These are phyloP conservation scores for Hypoxylon sp. DNA, from an alignment of 2,329 filamentous ascomycete genomes.

Conservation along the genomic window DNA sequence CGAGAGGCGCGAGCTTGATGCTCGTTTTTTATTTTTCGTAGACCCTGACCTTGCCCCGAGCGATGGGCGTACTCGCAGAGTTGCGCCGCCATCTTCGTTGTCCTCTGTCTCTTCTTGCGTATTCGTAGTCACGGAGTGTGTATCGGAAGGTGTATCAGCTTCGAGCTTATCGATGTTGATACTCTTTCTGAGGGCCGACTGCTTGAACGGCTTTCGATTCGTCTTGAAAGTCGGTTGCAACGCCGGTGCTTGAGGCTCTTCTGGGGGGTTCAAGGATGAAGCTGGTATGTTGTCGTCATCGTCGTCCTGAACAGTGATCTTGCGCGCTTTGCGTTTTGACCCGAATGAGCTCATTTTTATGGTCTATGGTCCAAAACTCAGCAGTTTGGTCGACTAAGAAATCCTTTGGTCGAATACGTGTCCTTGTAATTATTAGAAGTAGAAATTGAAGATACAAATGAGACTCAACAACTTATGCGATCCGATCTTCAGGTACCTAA, in stretches of 20 bases:
- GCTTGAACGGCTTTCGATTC: slow-evolving; percentile 64
- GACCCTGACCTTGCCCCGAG: slow-evolving; percentile 61
- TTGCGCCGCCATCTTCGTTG: slow-evolving; percentile 59
- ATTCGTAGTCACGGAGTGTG: slow-evolving; percentile 36
- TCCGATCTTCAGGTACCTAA: slow-evolving; percentile 21
- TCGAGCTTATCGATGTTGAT: slow-evolving; percentile 62
- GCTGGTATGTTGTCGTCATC: slow-evolving; percentile 47
- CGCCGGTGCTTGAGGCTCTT: slow-evolving; percentile 50
- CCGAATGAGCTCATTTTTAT: slow-evolving; percentile 66
- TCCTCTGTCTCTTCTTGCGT: slow-evolving; percentile 50
- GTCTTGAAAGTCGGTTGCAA: slow-evolving; percentile 59
- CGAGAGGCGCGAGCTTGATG: slow-evolving; percentile 72
- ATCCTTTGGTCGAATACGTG: neutral
- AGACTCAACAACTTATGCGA: too few relatives aligned
- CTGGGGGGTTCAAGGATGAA: slow-evolving; percentile 45
- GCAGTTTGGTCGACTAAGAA: neutral
- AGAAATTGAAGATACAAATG: slow-evolving; percentile 11
- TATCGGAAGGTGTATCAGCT: slow-evolving; percentile 50
- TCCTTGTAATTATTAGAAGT: neutral
- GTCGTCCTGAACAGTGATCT: slow-evolving; percentile 77
- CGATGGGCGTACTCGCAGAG: slow-evolving; percentile 63
- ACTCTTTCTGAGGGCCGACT: slow-evolving; percentile 69
- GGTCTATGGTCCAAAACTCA: neutral
- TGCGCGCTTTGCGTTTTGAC: slow-evolving; percentile 76
- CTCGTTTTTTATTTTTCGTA: slow-evolving; percentile 75